phyloP scores from a whole-genome alignment of 108 stramenopile species.

The Parietichytrium sp. region DNA sequence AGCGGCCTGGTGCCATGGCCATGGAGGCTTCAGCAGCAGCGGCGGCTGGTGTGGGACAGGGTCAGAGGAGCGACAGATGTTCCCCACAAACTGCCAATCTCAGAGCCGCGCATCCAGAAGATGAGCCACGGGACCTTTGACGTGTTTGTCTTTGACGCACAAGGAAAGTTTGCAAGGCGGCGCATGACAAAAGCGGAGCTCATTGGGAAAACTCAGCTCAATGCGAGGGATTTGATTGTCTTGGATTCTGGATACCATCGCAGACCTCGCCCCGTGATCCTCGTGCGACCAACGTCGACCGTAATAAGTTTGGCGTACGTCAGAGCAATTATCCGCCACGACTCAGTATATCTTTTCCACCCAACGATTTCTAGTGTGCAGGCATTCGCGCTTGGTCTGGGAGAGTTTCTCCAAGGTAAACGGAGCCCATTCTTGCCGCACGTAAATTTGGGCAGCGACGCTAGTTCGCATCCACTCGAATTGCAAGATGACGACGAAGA shows the following conservation, averaged over 20 bases:
- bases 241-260: constrained; percentile 33
- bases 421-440: background rate
- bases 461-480: background rate
- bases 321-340: constrained; percentile 10
- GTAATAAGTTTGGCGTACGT: constrained; percentile 25
- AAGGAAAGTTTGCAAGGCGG: background rate
- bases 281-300: constrained; percentile 5
- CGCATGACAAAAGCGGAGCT: background rate
- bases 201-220: background rate
- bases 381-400: background rate
- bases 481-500: constrained; percentile 16
- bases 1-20: too few relatives aligned
- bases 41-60: too few relatives aligned
- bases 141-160: background rate
- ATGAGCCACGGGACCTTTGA: too few relatives aligned
- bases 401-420: background rate
- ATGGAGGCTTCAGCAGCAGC: too few relatives aligned
- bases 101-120: too few relatives aligned
- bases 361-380: constrained; percentile 2
- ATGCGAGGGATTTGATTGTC: background rate
- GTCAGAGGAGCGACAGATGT: too few relatives aligned
- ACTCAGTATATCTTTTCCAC: constrained; percentile 8
- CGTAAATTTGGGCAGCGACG: background rate
- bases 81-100: too few relatives aligned
- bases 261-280: background rate